Evolutionary conservation across 2,329 filamentous ascomycete genomes (phyloP), one percentile per base, ranked within the genome.

Genomic region (Alternaria arborescens): DNA sequence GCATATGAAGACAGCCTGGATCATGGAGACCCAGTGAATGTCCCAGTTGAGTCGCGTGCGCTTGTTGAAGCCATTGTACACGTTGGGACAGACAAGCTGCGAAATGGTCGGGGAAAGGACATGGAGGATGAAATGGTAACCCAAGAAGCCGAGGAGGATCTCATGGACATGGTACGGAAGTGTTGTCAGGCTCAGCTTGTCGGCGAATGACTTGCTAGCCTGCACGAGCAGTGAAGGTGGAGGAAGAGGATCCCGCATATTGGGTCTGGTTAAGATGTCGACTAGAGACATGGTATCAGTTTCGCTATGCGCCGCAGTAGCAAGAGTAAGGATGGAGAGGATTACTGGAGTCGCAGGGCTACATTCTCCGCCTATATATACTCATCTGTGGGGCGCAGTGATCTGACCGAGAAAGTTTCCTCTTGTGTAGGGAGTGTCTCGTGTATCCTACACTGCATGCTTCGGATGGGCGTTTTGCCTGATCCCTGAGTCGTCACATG

Each of bases 161-260:
- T 95, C 91, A 80, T 95, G 92, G 65, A 91, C 83, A 78, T 95
- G 92, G 42, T 89, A 81, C 7, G 91, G 90, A n/a, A 95, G 84
- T 3, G 89, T 89, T 4, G 84, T 83, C 48, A 94, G 81, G 54
- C 81, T 78, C 61, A 90, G 80, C 65, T 80, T 82, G 65, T 90
- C 85, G 61, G 90, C 88, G 73, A 87, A 83, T 12, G 91, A 91
- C 75, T 88, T 84, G 52, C 88, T 81, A 60, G 87, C 83, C 62
- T 79, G 71, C 64, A 83, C 78, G 55, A 89, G 82, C 80, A 82
- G 81, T 55, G 84, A 83, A 55, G 88, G 88, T 65, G 83, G 67
- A 38, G 88, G 87, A 72, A 93, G 91, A 1, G 89, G 89, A 69
- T 94, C 91, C 75, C 84, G 86, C 91, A 94, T 93, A 53, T 71